Conservation (phyloP, 2,329 filamentous ascomycete genomes). For the Rachicladosporium sp. region DNA sequence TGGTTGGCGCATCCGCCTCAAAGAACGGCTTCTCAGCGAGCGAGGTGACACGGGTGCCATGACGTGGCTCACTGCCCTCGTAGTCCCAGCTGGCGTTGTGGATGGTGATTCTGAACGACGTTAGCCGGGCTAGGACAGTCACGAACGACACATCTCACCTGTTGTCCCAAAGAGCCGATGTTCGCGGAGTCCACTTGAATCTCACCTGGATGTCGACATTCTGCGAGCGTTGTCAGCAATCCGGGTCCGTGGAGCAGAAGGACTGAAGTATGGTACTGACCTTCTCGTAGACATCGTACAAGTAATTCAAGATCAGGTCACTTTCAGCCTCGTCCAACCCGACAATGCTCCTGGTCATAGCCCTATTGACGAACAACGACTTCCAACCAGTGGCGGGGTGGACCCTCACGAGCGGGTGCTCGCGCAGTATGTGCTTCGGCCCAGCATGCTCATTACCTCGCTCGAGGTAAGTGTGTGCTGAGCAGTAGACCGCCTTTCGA, state of each 20-base stretch:
- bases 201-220: constrained; percentile 61
- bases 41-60: constrained; percentile 59
- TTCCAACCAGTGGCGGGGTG: constrained; percentile 67
- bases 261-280: constrained; percentile 4
- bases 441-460: constrained; percentile 22
- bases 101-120: constrained; percentile 32
- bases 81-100: constrained; percentile 67
- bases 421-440: constrained; percentile 50
- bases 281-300: constrained; percentile 53
- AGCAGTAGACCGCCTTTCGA: constrained; percentile 55
- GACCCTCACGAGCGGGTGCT: constrained; percentile 55
- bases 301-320: constrained; percentile 52
- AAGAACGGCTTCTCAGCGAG: constrained; percentile 61
- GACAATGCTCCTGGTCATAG: constrained; percentile 56
- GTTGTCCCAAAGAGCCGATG: constrained; percentile 61
- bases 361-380: constrained; percentile 56
- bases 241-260: too few species aligned
- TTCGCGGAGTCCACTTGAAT: constrained; percentile 56
- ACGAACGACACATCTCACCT: constrained; percentile 18
- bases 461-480: constrained; percentile 54
- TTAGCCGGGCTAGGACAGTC: neutral
- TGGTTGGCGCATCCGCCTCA: constrained; percentile 49
- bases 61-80: constrained; percentile 51
- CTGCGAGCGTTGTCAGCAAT: neutral
- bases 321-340: constrained; percentile 58